Conservation (phyloP, 2,329 filamentous ascomycete genomes). For the Coniochaeta pulveracea region DNA sequence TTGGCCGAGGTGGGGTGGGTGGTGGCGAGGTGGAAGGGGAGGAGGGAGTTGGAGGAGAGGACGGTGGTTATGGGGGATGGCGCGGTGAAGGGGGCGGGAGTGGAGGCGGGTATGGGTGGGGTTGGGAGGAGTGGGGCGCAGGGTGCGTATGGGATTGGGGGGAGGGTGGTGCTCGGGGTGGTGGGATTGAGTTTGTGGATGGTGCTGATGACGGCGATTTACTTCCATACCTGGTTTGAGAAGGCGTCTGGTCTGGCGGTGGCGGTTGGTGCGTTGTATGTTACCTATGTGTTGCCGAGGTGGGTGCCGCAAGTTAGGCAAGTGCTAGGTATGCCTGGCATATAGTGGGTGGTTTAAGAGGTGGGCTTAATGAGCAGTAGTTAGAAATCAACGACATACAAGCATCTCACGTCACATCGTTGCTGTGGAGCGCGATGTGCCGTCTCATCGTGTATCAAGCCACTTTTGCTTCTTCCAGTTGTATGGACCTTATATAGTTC, state of each 20-base stretch:
- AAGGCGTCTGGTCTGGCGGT: constrained; percentile 60
- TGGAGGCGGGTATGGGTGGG: constrained; percentile 26
- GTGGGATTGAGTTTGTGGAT: constrained; percentile 78
- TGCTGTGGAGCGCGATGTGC: too few species aligned
- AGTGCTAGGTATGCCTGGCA: constrained; percentile 37
- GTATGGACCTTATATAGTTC: too few species aligned
- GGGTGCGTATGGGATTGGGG: constrained; percentile 29
- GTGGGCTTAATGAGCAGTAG: background rate
- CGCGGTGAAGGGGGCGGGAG: constrained; percentile 46
- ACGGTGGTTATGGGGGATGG: constrained; percentile 56
- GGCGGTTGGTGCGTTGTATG: constrained; percentile 33
- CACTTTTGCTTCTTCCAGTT: too few species aligned
- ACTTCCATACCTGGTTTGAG: constrained; percentile 98
- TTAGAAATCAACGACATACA: too few species aligned
- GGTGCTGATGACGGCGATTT: constrained; percentile 96
- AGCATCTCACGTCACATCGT: too few species aligned
- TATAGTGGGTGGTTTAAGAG: constrained; percentile 21
- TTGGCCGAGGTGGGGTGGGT: constrained; percentile 66
- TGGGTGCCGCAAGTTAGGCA: constrained; percentile 33
- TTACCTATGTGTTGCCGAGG: constrained; percentile 39
- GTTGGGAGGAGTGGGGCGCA: constrained; percentile 12
- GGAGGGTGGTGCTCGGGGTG: constrained; percentile 50
- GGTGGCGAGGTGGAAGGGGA: constrained; percentile 30
- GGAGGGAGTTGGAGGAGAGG: constrained; percentile 44
- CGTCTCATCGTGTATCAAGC: too few species aligned